These are phyloP conservation scores for Globisporangium cederbergense DNA, from an alignment of 352 stramenopile species.

Conservation along the genomic window DNA sequence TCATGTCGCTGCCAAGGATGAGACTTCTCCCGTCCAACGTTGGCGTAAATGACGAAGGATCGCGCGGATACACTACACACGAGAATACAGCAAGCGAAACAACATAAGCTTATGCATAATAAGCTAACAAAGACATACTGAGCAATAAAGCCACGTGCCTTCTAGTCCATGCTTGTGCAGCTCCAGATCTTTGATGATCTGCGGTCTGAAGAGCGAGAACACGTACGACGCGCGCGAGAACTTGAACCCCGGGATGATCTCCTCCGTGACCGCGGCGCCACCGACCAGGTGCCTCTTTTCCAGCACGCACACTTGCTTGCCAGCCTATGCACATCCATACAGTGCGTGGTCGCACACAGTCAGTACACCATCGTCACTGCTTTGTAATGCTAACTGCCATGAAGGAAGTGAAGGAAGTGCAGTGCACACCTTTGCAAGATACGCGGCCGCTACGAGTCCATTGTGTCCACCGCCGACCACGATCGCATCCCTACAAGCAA, in stretches of 20 bases:
- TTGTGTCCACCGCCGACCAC: constrained; percentile 89
- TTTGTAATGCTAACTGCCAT: neutral
- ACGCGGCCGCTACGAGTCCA: constrained; percentile 84
- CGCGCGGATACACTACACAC: constrained; percentile 61
- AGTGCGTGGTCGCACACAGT: neutral
- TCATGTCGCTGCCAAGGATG: constrained; percentile 78
- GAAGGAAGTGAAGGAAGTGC: neutral
- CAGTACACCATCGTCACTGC: neutral
- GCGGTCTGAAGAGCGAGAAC: constrained; percentile 85
- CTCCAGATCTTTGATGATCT: constrained; percentile 88
- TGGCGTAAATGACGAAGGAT: constrained; percentile 88
- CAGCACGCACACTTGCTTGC: constrained; percentile 85
- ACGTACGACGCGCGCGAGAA: constrained; percentile 91
- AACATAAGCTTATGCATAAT: neutral
- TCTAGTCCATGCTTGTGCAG: constrained; percentile 74
- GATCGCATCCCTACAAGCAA: constrained; percentile 66
- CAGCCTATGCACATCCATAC: constrained; percentile 31
- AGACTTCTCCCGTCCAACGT: constrained; percentile 72
- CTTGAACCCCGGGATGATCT: constrained; percentile 89
- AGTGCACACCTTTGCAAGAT: constrained; percentile 71
- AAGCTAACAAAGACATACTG: neutral
- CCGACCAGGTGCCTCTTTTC: constrained; percentile 87
- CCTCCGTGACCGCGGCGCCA: constrained; percentile 87
- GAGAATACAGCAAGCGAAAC: neutral
- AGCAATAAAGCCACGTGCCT: constrained; percentile 26